Conservation (phyloP, 257 asterid species). For the Solanum paucissectum region DNA sequence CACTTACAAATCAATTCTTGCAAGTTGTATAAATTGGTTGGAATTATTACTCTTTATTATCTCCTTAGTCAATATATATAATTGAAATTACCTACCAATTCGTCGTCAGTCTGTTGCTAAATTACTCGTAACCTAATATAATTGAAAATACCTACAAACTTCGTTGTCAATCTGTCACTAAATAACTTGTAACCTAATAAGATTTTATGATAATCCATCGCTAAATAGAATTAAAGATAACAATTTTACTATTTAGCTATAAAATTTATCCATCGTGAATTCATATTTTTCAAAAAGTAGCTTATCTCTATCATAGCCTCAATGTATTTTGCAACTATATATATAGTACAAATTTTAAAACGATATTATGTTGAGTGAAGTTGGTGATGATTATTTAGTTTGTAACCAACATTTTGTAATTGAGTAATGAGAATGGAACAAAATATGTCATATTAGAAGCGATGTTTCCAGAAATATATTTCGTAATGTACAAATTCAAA, state of each 20-base stretch:
- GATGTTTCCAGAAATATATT: neutral
- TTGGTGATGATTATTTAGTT: neutral
- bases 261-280: neutral
- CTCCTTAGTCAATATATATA: neutral
- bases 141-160: too few relatives aligned
- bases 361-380: neutral
- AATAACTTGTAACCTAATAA: too few relatives aligned
- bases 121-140: too few relatives aligned
- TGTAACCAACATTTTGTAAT: neutral
- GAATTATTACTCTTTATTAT: neutral
- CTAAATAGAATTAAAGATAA: too few relatives aligned
- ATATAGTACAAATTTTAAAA: too few relatives aligned
- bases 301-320: neutral
- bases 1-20: neutral
- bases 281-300: neutral
- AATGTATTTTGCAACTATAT: neutral
- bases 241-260: too few relatives aligned
- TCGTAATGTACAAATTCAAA: neutral
- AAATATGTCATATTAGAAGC: neutral
- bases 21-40: neutral
- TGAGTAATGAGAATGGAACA: neutral
- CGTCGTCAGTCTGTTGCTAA: too few relatives aligned
- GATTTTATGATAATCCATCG: neutral
- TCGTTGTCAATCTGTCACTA: too few relatives aligned
- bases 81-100: too few relatives aligned